These are phyloP conservation scores for Simmondsia chinensis DNA, from an alignment of 148 eudicot species.

Conservation along the genomic window DNA sequence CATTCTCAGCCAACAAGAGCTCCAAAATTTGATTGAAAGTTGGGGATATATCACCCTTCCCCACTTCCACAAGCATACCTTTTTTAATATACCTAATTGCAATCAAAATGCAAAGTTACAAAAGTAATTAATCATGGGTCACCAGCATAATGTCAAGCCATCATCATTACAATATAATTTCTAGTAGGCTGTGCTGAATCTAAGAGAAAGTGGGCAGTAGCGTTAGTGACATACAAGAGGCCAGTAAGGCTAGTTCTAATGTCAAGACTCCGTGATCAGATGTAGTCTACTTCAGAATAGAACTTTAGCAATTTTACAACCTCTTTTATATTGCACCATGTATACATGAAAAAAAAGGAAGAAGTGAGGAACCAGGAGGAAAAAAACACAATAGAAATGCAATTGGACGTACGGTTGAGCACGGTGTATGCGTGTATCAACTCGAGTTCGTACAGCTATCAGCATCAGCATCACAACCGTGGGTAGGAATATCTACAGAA, in stretches of 20 bases:
- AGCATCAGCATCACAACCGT: constrained; percentile 89
- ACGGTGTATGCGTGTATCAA: constrained; percentile 76
- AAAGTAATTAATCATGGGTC: no score
- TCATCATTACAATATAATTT: no score
- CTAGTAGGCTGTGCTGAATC: no score
- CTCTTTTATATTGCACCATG: no score
- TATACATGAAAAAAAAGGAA: background rate
- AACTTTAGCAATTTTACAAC: no score
- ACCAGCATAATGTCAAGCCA: no score
- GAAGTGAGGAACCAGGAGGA: constrained; percentile 2
- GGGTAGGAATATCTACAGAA: constrained; percentile 77
- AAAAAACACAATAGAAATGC: constrained; percentile 6
- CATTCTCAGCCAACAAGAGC: constrained; percentile 38
- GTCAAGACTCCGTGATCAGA: no score
- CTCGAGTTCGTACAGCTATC: constrained; percentile 80
- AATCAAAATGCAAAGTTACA: constrained; percentile 3
- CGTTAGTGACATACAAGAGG: no score
- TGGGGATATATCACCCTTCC: constrained; percentile 58
- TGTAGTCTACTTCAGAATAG: no score
- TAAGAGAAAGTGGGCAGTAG: no score
- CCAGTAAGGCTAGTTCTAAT: no score
- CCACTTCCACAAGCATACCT: constrained; percentile 87
- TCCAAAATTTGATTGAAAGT: constrained; percentile 59
- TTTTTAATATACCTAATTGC: constrained; percentile 45
- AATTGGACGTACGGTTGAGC: constrained; percentile 67